These are phyloP conservation scores for Microcyclosporella mali DNA, from an alignment of 2,329 filamentous ascomycete species.

Conservation along the genomic window DNA sequence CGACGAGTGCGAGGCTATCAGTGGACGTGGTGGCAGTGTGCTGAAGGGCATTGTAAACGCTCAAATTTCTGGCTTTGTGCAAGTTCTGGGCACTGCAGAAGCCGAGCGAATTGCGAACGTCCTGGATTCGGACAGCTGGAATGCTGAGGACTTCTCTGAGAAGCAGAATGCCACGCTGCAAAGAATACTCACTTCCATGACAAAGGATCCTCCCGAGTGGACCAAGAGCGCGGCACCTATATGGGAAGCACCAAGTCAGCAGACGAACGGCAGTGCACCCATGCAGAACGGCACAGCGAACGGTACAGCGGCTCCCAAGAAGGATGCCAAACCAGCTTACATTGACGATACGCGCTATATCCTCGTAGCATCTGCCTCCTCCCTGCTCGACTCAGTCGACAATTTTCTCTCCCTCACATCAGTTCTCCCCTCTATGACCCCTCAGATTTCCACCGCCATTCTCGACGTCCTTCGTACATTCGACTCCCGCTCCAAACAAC, in stretches of 20 bases:
- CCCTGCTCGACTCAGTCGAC: conserved; percentile 74
- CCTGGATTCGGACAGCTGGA: conserved; percentile 78
- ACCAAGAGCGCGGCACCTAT: conserved; percentile 47
- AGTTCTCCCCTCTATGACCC: conserved; percentile 81
- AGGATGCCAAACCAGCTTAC: conserved; percentile 47
- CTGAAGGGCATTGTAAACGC: conserved; percentile 74
- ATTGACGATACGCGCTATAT: conserved; percentile 83
- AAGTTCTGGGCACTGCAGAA: conserved; percentile 62
- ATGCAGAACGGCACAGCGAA: conserved; percentile 5
- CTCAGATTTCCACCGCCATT: conserved; percentile 71
- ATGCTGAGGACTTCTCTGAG: conserved; percentile 66
- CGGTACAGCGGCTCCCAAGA: conserved; percentile 10
- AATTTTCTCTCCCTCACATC: conserved; percentile 76
- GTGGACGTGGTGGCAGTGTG: conserved; percentile 66
- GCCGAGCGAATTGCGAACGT: conserved; percentile 67
- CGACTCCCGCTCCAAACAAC: conserved; percentile 91
- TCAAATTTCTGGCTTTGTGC: conserved; percentile 76
- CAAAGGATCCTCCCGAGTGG: conserved; percentile 64
- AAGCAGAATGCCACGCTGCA: conserved; percentile 55
- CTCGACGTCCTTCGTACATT: conserved; percentile 86
- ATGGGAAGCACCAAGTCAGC: conserved; percentile 37
- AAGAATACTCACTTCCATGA: conserved; percentile 63
- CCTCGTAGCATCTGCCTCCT: conserved; percentile 73
- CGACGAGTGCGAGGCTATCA: conserved; percentile 80
- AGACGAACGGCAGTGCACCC: conserved; percentile 27